These are phyloP conservation scores for Kingdonia uniflora DNA, from an alignment of 164 flowering plant genomes.

Conservation along the genomic window DNA sequence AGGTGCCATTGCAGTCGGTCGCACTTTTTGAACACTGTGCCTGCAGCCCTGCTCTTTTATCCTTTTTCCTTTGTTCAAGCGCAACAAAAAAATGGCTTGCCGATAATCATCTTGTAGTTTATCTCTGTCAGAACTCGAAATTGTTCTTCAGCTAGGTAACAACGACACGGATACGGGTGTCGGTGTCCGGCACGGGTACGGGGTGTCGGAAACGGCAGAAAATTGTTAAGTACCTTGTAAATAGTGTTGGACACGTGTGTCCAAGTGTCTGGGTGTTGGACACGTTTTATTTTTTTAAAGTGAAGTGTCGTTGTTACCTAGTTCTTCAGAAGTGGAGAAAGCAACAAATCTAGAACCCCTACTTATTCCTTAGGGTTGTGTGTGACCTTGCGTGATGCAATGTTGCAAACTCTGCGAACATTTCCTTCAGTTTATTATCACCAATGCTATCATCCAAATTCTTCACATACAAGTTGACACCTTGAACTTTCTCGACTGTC, in stretches of 20 bases:
- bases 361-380: constrained; percentile 69
- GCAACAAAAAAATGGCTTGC: constrained; percentile 82
- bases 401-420: constrained; percentile 20
- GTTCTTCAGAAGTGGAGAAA: constrained; percentile 69
- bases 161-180: no score
- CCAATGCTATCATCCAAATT: constrained; percentile 35
- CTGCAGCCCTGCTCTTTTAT: constrained; percentile 63
- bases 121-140: constrained; percentile 41
- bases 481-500: constrained; percentile 19
- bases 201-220: no score
- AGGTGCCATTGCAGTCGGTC: constrained; percentile 67
- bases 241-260: no score
- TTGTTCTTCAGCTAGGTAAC: no score
- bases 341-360: constrained; percentile 87
- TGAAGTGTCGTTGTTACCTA: no score
- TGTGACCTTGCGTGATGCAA: constrained; percentile 62
- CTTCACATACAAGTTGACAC: constrained; percentile 32
- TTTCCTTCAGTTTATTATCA: constrained; percentile 29
- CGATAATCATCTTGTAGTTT: constrained; percentile 65
- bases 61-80: constrained; percentile 66
- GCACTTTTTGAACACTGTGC: constrained; percentile 85
- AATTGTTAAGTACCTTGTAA: no score
- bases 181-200: no score
- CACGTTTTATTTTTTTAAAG: no score
- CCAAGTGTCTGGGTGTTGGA: no score